These are phyloP conservation scores for Penicillium verrucosum DNA, from an alignment of 2,329 filamentous ascomycete genomes.

Conservation along the genomic window DNA sequence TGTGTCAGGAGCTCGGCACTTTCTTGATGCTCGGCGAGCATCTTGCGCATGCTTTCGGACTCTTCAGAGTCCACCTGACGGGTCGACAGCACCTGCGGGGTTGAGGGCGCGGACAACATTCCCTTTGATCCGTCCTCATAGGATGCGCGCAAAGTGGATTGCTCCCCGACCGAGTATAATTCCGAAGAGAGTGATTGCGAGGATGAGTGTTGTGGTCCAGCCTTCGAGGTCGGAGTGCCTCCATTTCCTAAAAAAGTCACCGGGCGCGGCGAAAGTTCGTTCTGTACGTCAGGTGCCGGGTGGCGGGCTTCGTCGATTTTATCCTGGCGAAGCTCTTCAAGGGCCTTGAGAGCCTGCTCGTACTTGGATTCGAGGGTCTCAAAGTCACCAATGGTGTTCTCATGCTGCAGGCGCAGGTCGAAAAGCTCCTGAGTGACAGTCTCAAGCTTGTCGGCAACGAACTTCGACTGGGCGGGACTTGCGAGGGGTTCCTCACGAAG, in stretches of 20 bases:
- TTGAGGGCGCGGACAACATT: conserved; percentile 46
- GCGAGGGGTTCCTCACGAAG: conserved; percentile 51
- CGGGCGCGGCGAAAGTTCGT: conserved; percentile 53
- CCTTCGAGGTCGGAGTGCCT: conserved; percentile 68
- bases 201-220: conserved; percentile 67
- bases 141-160: conserved; percentile 62
- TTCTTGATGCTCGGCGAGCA: conserved; percentile 73
- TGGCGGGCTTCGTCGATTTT: conserved; percentile 75
- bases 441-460: conserved; percentile 90
- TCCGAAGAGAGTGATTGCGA: conserved; percentile 93
- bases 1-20: conserved; percentile 69
- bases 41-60: conserved; percentile 65
- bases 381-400: conserved; percentile 75
- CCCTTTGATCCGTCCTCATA: conserved; percentile 36
- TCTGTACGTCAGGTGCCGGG: conserved; percentile 40
- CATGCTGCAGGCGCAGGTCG: conserved; percentile 86
- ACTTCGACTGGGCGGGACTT: conserved; percentile 76
- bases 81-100: conserved; percentile 15
- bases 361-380: conserved; percentile 84
- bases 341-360: conserved; percentile 75
- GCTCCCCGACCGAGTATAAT: conserved; percentile 81
- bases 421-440: conserved; percentile 87
- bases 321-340: conserved; percentile 78
- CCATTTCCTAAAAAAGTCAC: conserved; percentile 81
- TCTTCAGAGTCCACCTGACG: conserved; percentile 58